A percentile compares a stretch with the other conserved stretches of the same genome.
These are phyloP conservation scores for Cryphonectria radicalis DNA, from an alignment of 2,329 filamentous ascomycete genomes.

Conservation along the genomic window DNA sequence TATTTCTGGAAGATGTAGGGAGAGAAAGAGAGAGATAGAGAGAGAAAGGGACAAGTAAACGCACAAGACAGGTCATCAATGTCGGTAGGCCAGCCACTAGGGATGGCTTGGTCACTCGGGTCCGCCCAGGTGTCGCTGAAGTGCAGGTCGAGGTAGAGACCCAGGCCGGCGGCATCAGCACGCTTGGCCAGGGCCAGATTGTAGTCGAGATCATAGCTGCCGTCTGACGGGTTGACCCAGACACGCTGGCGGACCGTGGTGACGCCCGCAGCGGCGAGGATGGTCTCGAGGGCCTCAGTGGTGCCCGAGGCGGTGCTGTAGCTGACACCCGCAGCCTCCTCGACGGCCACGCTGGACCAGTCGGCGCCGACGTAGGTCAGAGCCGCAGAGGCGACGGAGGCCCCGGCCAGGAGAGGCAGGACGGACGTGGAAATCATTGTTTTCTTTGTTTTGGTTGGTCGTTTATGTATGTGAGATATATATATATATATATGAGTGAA, in stretches of 20 bases:
- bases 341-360: constrained; percentile 63
- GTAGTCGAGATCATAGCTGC: constrained; percentile 71
- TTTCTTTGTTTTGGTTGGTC: neutral
- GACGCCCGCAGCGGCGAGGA: constrained; percentile 64
- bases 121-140: constrained; percentile 75
- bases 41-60: neutral
- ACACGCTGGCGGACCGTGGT: constrained; percentile 73
- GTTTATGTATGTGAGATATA: neutral
- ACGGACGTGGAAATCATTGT: constrained; percentile 24
- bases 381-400: constrained; percentile 21
- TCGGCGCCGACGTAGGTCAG: constrained; percentile 29
- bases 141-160: constrained; percentile 66
- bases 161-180: constrained; percentile 64
- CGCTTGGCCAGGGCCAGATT: constrained; percentile 70
- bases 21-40: neutral
- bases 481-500: too few species aligned
- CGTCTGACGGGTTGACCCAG: constrained; percentile 70
- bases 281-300: constrained; percentile 62
- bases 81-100: constrained; percentile 65
- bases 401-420: constrained; percentile 12
- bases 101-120: constrained; percentile 64
- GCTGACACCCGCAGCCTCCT: constrained; percentile 63
- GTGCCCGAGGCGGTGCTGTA: constrained; percentile 63
- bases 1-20: too few species aligned
- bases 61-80: constrained; percentile 54